Percentiles rank a stretch among this genome's conserved stretches.
These are phyloP conservation scores for Penicillium frequentans DNA, from an alignment of 2,329 filamentous ascomycete genomes.

Conservation along the genomic window DNA sequence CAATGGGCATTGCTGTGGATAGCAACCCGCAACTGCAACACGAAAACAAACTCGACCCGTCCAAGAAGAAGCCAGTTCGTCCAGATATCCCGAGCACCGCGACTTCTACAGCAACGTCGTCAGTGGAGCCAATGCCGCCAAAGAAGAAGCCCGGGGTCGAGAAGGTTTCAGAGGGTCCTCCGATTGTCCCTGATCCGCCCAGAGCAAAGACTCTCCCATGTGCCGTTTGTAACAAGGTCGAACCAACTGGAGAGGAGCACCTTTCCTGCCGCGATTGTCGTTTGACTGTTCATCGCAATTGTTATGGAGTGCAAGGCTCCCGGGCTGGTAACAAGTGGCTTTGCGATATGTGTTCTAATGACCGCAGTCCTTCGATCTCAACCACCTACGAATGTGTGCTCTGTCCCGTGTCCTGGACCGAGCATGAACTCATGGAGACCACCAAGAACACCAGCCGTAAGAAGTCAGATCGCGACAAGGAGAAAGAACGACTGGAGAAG, in stretches of 20 bases:
- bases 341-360: constrained; percentile 94
- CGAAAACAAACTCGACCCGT: constrained; percentile 46
- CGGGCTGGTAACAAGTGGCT: constrained; percentile 78
- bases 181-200: constrained; percentile 73
- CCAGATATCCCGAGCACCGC: constrained; percentile 50
- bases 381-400: constrained; percentile 92
- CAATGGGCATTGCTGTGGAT: constrained; percentile 42
- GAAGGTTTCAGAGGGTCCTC: constrained; percentile 57
- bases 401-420: constrained; percentile 78
- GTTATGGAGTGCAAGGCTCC: constrained; percentile 79
- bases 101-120: constrained; percentile 22
- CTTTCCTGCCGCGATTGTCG: constrained; percentile 84
- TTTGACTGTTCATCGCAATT: constrained; percentile 85
- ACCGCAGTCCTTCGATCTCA: constrained; percentile 88
- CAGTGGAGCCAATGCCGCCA: constrained; percentile 47
- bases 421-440: constrained; percentile 80
- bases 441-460: constrained; percentile 79
- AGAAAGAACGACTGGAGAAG: constrained; percentile 82
- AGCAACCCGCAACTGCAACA: constrained; percentile 32
- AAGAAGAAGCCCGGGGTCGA: constrained; percentile 63
- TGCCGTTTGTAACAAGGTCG: constrained; percentile 75
- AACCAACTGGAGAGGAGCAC: constrained; percentile 69
- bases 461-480: constrained; percentile 87
- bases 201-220: constrained; percentile 79
- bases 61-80: constrained; percentile 61